Evolutionary conservation across 1,284 basidiomycete genomes (phyloP).

Genomic region (Ganoderma sinense): DNA sequence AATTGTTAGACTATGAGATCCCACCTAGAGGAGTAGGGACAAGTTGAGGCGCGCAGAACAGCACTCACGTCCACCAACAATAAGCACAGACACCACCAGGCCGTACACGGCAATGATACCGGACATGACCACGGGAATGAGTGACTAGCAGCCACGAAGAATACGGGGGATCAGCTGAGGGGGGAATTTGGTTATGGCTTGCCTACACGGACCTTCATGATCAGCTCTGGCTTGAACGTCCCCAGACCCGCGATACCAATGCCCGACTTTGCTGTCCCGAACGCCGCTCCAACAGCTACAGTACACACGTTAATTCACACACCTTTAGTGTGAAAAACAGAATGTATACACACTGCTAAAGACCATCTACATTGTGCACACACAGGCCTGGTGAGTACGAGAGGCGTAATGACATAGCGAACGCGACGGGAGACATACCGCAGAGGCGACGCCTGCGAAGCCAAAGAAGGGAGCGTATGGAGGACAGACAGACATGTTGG

Average conservation of each 20-base stretch:
- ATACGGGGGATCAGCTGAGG: background rate
- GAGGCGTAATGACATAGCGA: slow-evolving; percentile 6
- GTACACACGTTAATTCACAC: background rate
- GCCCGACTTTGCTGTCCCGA: slow-evolving; percentile 96
- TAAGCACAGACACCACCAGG: slow-evolving; percentile 74
- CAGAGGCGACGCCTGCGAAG: slow-evolving; percentile 83
- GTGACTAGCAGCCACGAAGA: slow-evolving; percentile 60
- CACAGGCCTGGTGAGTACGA: slow-evolving; percentile 9
- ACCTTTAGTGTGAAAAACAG: background rate
- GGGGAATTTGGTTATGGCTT: background rate
- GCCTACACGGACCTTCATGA: slow-evolving; percentile 84
- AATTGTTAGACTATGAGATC: background rate
- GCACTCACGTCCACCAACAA: slow-evolving; percentile 64
- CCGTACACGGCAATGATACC: slow-evolving; percentile 58
- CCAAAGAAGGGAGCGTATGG: slow-evolving; percentile 89
- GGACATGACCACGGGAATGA: slow-evolving; percentile 93
- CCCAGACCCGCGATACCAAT: slow-evolving; percentile 98
- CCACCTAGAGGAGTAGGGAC: background rate
- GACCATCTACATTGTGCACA: slow-evolving; percentile 68
- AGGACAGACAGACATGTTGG: slow-evolving; percentile 61
- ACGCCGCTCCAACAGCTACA: slow-evolving; percentile 91
- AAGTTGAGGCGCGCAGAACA: background rate
- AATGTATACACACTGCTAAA: slow-evolving; percentile 74
- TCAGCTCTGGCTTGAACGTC: slow-evolving; percentile 93
- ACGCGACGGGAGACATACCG: slow-evolving; percentile 59